A percentile compares a stretch with the other conserved stretches of the same genome.
Evolutionary conservation across 1,284 basidiomycete genomes (phyloP).

Genomic region (Heterobasidion irregulare): DNA sequence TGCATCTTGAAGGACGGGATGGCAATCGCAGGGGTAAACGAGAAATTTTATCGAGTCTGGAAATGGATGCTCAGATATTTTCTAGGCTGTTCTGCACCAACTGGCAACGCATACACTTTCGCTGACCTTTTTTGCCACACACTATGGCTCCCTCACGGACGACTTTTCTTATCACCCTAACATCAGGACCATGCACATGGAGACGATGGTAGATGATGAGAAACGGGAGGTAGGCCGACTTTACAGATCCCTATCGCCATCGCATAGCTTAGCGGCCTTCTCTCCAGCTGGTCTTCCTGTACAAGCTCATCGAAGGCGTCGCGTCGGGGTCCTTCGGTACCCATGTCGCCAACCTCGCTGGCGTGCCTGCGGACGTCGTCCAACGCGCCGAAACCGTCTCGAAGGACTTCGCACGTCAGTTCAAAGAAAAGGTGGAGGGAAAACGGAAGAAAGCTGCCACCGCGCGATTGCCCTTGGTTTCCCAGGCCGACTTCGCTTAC

Average conservation of each 20-base stretch:
- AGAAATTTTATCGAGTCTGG: neutral
- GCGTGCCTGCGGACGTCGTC: conserved; percentile 76
- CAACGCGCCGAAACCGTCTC: conserved; percentile 83
- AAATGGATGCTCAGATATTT: neutral
- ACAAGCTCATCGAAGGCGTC: conserved; percentile 85
- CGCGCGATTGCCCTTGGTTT: conserved; percentile 61
- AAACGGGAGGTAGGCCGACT: conserved; percentile 60
- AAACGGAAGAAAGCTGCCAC: conserved; percentile 49
- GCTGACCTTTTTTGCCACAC: conserved; percentile 80
- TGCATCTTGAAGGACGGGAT: conserved; percentile 71
- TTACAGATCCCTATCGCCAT: neutral
- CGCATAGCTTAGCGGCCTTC: conserved; percentile 5
- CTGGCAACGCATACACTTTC: conserved; percentile 87
- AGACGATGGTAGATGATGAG: conserved; percentile 85
- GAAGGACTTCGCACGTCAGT: conserved; percentile 79
- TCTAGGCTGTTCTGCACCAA: conserved; percentile 83
- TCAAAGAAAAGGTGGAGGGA: conserved; percentile 67
- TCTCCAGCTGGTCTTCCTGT: conserved; percentile 78
- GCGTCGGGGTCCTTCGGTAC: conserved; percentile 92
- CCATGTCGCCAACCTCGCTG: conserved; percentile 83
- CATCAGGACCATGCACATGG: conserved; percentile 92
- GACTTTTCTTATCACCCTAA: conserved; percentile 89
- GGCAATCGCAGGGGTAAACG: conserved; percentile 78
- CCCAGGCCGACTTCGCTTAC: conserved; percentile 85
- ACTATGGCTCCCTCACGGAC: conserved; percentile 82